Percentiles rank a stretch among this genome's conserved stretches.
Evolutionary conservation across 148 eudicot genomes (phyloP).

Genomic region (Vaccinium macrocarpon): DNA sequence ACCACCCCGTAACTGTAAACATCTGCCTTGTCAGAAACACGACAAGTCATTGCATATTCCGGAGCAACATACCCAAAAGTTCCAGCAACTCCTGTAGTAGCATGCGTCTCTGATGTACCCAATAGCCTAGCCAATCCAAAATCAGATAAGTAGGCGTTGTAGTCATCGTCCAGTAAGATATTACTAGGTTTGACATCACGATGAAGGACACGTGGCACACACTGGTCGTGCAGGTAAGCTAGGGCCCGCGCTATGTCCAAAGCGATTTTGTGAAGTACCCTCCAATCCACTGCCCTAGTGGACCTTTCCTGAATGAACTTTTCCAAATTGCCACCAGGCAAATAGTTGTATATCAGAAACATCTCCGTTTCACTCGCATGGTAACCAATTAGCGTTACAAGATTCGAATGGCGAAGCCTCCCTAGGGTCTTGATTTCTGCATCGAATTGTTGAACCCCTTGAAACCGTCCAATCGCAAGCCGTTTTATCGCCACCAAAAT

Average conservation of each 20-base stretch:
- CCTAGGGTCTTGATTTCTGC: slow-evolving; percentile 55
- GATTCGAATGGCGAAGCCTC: slow-evolving; percentile 44
- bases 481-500: slow-evolving; percentile 46
- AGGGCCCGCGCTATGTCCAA: slow-evolving; percentile 51
- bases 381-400: slow-evolving; percentile 51
- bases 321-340: slow-evolving; percentile 51
- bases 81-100: slow-evolving; percentile 60
- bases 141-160: slow-evolving; percentile 50
- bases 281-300: slow-evolving; percentile 44
- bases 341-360: slow-evolving; percentile 50
- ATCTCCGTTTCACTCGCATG: slow-evolving; percentile 52
- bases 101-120: slow-evolving; percentile 58
- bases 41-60: slow-evolving; percentile 61
- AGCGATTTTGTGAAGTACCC: slow-evolving; percentile 53
- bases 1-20: slow-evolving; percentile 63
- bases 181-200: slow-evolving; percentile 63
- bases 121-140: slow-evolving; percentile 54
- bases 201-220: slow-evolving; percentile 52
- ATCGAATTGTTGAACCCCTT: slow-evolving; percentile 53
- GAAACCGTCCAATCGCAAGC: slow-evolving; percentile 47
- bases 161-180: slow-evolving; percentile 48
- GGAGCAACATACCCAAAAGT: slow-evolving; percentile 62
- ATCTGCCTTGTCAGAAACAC: slow-evolving; percentile 60
- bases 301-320: slow-evolving; percentile 50
- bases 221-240: slow-evolving; percentile 51